Percentiles rank a stretch among this genome's conserved stretches.
Conservation (phyloP, 2,329 filamentous ascomycete genomes). For the Monilinia aucupariae region DNA sequence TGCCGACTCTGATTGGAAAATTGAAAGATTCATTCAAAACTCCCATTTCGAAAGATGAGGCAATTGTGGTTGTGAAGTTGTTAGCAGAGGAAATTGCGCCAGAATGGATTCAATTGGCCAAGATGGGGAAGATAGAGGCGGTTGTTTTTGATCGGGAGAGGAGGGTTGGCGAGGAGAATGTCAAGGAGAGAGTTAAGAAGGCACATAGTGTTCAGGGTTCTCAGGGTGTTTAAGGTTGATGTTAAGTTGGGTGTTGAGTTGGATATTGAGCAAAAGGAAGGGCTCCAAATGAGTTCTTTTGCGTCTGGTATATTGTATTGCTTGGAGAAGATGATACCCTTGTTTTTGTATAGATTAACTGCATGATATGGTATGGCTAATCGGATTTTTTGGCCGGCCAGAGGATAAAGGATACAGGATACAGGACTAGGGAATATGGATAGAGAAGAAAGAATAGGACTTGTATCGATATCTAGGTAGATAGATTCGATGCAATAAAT, state of each 20-base stretch:
- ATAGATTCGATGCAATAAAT: background rate
- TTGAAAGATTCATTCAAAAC: conserved; percentile 58
- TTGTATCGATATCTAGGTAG: background rate
- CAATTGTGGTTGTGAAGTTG: conserved; percentile 43
- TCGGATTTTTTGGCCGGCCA: background rate
- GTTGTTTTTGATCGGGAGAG: conserved; percentile 41
- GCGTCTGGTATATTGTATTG: background rate
- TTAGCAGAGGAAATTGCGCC: conserved; percentile 43
- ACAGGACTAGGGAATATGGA: background rate
- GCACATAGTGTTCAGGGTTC: background rate
- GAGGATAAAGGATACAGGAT: background rate
- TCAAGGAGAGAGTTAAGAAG: conserved; percentile 29
- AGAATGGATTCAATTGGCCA: conserved; percentile 46
- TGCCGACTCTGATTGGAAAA: conserved; percentile 57
- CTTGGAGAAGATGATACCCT: conserved; percentile 10
- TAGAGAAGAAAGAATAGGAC: background rate
- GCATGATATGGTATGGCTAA: background rate
- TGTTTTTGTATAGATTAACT: conserved; percentile 1
- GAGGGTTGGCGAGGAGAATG: conserved; percentile 27
- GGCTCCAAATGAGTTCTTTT: background rate
- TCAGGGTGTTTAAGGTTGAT: background rate
- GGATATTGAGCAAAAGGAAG: background rate
- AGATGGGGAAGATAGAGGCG: conserved; percentile 41
- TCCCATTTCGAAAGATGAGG: conserved; percentile 44
- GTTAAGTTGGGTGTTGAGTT: background rate